Evolutionary conservation across 805 yeast species (phyloP).

Genomic region (Lipomyces starkeyi): DNA sequence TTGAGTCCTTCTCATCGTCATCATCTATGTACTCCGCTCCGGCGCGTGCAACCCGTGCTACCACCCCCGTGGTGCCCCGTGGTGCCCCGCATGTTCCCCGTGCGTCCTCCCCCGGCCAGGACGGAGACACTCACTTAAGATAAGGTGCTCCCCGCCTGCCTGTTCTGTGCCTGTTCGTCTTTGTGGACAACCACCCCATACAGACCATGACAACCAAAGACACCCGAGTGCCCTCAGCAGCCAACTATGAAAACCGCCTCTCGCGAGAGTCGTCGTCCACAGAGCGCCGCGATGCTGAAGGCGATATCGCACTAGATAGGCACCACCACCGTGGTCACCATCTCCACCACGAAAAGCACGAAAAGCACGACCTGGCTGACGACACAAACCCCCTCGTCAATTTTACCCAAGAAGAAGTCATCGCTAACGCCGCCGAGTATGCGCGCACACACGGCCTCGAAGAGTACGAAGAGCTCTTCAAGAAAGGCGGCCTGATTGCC

Average conservation of each 20-base stretch:
- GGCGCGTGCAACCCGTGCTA: too few relatives aligned
- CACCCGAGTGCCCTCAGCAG: neutral
- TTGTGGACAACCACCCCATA: too few relatives aligned
- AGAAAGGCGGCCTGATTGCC: slow-evolving; percentile 63
- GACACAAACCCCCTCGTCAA: slow-evolving; percentile 41
- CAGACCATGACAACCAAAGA: neutral
- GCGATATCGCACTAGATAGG: neutral
- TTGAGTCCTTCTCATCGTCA: too few relatives aligned
- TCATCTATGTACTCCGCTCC: too few relatives aligned
- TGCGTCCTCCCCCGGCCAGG: too few relatives aligned
- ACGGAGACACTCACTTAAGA: too few relatives aligned
- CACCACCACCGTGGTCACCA: neutral
- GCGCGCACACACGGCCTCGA: slow-evolving; percentile 42
- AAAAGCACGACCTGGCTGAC: slow-evolving; percentile 11
- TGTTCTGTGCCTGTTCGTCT: neutral
- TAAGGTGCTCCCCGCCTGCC: neutral
- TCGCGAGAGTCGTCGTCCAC: neutral
- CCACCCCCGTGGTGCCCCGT: too few relatives aligned
- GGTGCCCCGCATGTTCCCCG: too few relatives aligned
- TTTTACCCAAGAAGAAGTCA: slow-evolving; percentile 38
- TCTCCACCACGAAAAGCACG: neutral
- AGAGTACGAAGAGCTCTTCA: slow-evolving; percentile 42
- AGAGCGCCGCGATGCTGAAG: too few relatives aligned
- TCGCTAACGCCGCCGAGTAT: slow-evolving; percentile 40
- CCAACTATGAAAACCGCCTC: slow-evolving; percentile 9